Base-by-base conservation (phyloP, 2,329 filamentous ascomycete species). In the Aspergillus felis region DNA sequence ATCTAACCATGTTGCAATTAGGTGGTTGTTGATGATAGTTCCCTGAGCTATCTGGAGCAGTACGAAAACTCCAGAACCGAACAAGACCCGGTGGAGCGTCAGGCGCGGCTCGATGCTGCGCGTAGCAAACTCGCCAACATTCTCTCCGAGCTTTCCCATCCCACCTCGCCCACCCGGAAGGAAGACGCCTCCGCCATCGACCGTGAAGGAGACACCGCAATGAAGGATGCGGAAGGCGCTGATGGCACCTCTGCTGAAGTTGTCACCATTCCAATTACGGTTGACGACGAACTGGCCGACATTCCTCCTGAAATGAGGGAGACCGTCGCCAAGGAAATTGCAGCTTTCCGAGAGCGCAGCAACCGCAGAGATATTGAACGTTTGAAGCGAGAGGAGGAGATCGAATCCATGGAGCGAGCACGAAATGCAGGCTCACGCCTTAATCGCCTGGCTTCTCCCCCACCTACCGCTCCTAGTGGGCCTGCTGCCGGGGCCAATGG, bases 291-390 rank as follows among this genome's bases (percentile, higher is more conserved):
- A 69, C 81, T 99, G 48, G 88, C 92, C 22, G 94, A 99, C 68
- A 97, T 99, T 50, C 94, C 94, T 0, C 88, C 91, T 0, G 94
- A 97, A 71, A 95, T 96, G 91, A 87, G 94, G 25, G 94, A 96
- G 71, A 92, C 91, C 0, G 94, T 99, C 17, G 91, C 94, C 0
- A 88, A 88, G 57, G 95, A 99, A 72, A 99, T 99, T 67, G 87
- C 91, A 0, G 90, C 92, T 0, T 99, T 99, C 79, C 84, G 94
- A 63, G 94, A 99, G 64, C 84, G 93, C 22, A 97, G 93, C 65
- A 96, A 87, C 58, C 86, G 89, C 60, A 84, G 93, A 42, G 94
- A 99, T 70, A 78, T 95, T 69, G 94, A 99, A 74, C 89, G 94
- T 3, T 78, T 96, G 38, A 87, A 87, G 68, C 83, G 88, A 48